phyloP scores from a whole-genome alignment of 305 asterid genomes.

The Plantago rigida region DNA sequence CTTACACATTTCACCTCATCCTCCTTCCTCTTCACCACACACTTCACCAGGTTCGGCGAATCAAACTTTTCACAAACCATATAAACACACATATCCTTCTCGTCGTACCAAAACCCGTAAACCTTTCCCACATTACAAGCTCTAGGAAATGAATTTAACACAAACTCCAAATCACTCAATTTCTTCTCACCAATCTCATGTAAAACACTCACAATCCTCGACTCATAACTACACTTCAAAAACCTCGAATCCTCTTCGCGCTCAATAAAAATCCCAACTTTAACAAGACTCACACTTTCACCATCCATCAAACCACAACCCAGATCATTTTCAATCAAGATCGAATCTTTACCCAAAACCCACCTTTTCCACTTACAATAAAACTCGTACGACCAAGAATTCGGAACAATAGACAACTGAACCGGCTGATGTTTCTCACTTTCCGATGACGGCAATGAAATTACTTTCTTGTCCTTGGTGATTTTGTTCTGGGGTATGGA shows the following conservation, averaged over 20 bases:
- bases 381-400: conserved; percentile 53
- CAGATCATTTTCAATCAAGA: conserved; percentile 34
- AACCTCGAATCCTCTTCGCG: conserved; percentile 26
- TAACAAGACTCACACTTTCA: conserved; percentile 44
- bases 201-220: conserved; percentile 46
- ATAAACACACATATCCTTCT: conserved; percentile 43
- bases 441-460: conserved; percentile 27
- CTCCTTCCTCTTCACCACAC: conserved; percentile 25
- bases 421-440: conserved; percentile 21
- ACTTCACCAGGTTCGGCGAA: conserved; percentile 25
- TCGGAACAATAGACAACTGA: conserved; percentile 28
- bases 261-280: conserved; percentile 40
- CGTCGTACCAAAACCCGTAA: conserved; percentile 65
- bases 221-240: conserved; percentile 47
- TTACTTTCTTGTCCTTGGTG: conserved; percentile 26
- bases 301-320: conserved; percentile 17
- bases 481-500: conserved; percentile 31
- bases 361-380: conserved; percentile 57
- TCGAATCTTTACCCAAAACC: conserved; percentile 49
- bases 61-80: conserved; percentile 45
- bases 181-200: conserved; percentile 38
- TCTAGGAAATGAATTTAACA: conserved; percentile 36
- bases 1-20: conserved; percentile 27
- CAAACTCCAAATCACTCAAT: conserved; percentile 34
- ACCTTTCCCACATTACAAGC: conserved; percentile 44